Percentiles rank a stretch among this genome's conserved stretches.
These are phyloP conservation scores for Kernera saxatilis DNA, from an alignment of 345 rosid genomes.

Conservation along the genomic window DNA sequence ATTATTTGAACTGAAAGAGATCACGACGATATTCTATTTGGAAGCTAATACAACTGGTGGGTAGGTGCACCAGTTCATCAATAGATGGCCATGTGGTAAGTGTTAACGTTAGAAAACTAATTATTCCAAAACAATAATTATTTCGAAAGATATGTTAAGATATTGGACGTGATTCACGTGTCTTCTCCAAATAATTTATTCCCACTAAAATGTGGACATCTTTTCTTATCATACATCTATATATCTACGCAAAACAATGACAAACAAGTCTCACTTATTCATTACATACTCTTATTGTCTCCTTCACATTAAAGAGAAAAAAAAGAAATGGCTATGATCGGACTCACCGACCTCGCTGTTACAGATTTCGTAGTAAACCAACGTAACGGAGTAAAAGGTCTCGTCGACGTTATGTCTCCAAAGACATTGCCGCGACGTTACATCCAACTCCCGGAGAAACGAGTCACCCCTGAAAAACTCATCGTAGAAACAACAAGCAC, in stretches of 20 bases:
- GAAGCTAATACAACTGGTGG: too few species aligned
- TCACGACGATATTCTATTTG: too few species aligned
- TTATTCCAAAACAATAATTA: too few species aligned
- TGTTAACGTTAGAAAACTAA: too few species aligned
- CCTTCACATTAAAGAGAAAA: neutral
- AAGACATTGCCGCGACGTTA: conserved; percentile 27
- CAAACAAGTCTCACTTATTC: neutral
- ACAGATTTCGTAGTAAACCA: conserved; percentile 34
- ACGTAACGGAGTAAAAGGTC: conserved; percentile 38
- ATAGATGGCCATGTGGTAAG: too few species aligned
- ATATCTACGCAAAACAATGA: neutral
- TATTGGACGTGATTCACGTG: too few species aligned
- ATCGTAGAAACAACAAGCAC: neutral
- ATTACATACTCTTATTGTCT: neutral
- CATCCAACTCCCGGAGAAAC: conserved; percentile 31
- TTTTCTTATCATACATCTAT: too few species aligned
- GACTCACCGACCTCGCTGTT: neutral
- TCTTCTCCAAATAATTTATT: too few species aligned
- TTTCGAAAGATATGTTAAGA: too few species aligned
- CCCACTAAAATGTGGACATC: too few species aligned
- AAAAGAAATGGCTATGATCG: neutral
- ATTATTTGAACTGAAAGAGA: too few species aligned
- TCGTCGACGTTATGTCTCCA: conserved; percentile 25
- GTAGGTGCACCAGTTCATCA: too few species aligned
- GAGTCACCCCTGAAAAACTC: conserved; percentile 6